Percentiles rank a stretch among this genome's conserved stretches.
These are phyloP conservation scores for Globisporangium cystogenes DNA, from an alignment of 352 stramenopile species.

Conservation along the genomic window DNA sequence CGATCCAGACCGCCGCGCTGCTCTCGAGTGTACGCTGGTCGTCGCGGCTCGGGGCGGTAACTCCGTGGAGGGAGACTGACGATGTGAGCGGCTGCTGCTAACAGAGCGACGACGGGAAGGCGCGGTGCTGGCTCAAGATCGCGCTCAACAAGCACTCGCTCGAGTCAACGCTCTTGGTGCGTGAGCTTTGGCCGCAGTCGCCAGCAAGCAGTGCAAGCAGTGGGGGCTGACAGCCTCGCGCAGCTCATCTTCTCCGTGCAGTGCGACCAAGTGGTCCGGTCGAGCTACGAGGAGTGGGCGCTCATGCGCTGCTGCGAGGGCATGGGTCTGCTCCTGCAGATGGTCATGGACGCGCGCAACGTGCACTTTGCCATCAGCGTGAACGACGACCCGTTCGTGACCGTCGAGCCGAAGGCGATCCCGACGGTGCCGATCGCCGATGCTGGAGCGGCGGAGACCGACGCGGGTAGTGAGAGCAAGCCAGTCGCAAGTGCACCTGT, in stretches of 20 bases:
- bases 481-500: neutral
- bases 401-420: constrained; percentile 9
- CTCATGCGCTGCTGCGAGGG: constrained; percentile 70
- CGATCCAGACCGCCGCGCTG: constrained; percentile 58
- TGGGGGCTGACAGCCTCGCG: neutral
- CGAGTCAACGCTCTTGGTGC: constrained; percentile 72
- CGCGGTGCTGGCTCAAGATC: constrained; percentile 73
- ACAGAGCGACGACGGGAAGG: constrained; percentile 59
- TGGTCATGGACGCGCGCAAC: constrained; percentile 65
- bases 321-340: constrained; percentile 64
- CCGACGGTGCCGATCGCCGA: constrained; percentile 5
- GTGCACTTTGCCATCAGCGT: constrained; percentile 71
- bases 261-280: constrained; percentile 64
- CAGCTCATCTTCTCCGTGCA: constrained; percentile 75
- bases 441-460: neutral
- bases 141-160: constrained; percentile 75
- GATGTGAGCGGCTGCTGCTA: neutral
- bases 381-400: constrained; percentile 46
- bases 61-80: too few species aligned
- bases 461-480: neutral
- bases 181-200: too few species aligned
- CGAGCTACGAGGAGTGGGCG: constrained; percentile 82
- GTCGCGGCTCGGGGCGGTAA: too few species aligned
- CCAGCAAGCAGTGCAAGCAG: too few species aligned
- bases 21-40: constrained; percentile 45